Base-by-base conservation (phyloP, 495 filamentous ascomycete genomes). In the Penicillium desertorum region DNA sequence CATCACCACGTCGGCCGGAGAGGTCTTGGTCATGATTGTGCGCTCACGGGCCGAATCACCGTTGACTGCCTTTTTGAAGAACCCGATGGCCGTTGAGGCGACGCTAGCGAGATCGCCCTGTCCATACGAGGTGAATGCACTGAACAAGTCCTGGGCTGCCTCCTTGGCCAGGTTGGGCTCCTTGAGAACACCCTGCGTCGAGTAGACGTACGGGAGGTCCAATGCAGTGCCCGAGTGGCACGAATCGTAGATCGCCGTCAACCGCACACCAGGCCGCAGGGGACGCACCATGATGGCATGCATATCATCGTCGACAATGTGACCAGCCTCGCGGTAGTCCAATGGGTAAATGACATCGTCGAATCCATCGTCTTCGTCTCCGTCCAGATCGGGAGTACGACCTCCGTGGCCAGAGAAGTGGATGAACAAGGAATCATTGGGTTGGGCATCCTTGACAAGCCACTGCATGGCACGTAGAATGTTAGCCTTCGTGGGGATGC, bases 231-330 rank as follows among this genome's bases (percentile, higher is more conserved):
- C 94, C 12, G 92, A 96, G 74, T 98, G 94, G 74, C 94, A 98
- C 12, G 92, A 96, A 76, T 98, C 94, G 76, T 96, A 98, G 69
- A 98, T 96, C 34, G 94, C 95, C 1, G 94, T 98, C 49, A 98
- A 75, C 27, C 94, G 87, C 7, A 96, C 94, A 56, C 94, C 94
- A 3, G 89, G 80, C 54, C 81, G 82, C n/a, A 98, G 78, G 5
- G 90, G 87, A 37, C 76, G 76, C 50, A 98, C 94, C 92, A 98
- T 93, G 65, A 98, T 96, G 53, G 84, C 81, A 68, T 98, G 94
- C 91, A 98, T 96, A 69, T 98, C 92, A 62, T 98, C 94, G 72
- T 98, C 94, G 36, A 96, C 92, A 59, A 98, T 96, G 69, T 97
- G 94, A 2, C 94, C 94, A 34, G 84, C 85, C 36, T 83, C 81